Base-by-base conservation (phyloP, 1,284 basidiomycete species). In the Marasmius oreades region DNA sequence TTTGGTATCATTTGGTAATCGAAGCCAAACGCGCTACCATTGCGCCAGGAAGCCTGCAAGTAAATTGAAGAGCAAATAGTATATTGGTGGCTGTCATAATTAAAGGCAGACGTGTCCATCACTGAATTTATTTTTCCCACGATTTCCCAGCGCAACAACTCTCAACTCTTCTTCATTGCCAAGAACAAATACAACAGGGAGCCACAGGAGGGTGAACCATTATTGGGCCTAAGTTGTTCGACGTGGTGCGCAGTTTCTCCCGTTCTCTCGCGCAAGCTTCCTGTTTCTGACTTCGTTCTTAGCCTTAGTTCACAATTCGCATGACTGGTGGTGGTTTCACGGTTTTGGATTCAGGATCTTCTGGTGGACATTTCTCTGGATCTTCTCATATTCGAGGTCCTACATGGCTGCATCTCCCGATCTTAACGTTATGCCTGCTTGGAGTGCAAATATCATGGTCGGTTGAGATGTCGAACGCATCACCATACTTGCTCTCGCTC, bases 391-490 rank as follows among this genome's bases (percentile, higher is more conserved):
- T 89, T 23, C 69, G 77, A 24, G 86, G 87, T 1, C 86, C 87
- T 1, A 64, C 65, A 51, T 88, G 82, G 81, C 70, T 80, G 3
- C 82, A 81, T 58, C 70, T 93, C 42, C 91, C 92, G 0, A 74
- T 83, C 4, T 72, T 94, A 51, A 94, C 91, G 0, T 67, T 93
- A 20, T 89, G 91, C 1, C 75, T 94, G 59, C 71, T 93, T 3
- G 92, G 92, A 12, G 85, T 93, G 1, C 90, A 92, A 68, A 84
- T 92, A 61, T 83, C 94, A 55, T 95, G 93, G 93, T 91, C 89
- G 1, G 87, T 95, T 3, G 93, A 95, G 68, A 93, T 95, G 90
- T 89, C 90, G 1, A 93, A 94, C 64, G 92, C 90, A n/a, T 92
- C 94, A 0, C 95, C 95, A 0, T 98, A 96, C 71, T 80, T 98